A percentile compares a stretch with the other conserved stretches of the same genome.
phyloP scores from a whole-genome alignment of 495 filamentous ascomycete species.

The Podospora pseudopauciseta region DNA sequence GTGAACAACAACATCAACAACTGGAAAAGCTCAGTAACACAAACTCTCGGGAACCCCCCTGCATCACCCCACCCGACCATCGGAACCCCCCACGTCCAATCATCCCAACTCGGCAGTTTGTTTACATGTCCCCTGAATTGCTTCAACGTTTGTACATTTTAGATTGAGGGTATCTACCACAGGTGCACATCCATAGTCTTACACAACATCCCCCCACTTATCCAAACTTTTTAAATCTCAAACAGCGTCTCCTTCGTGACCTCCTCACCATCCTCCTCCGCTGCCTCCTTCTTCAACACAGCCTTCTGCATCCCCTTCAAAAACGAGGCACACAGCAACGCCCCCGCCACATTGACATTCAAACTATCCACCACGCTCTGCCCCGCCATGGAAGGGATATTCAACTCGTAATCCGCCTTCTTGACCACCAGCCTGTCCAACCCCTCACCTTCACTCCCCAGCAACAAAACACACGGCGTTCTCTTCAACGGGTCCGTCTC shows the following conservation, averaged over 20 bases:
- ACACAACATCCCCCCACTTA: constrained; percentile 7
- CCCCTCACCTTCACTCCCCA: constrained; percentile 81
- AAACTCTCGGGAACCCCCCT: neutral
- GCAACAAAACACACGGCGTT: constrained; percentile 69
- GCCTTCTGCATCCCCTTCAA: constrained; percentile 32
- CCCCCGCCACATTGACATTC: constrained; percentile 84
- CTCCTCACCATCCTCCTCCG: constrained; percentile 20
- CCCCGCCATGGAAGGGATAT: constrained; percentile 44
- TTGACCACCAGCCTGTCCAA: constrained; percentile 57
- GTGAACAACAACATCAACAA: neutral
- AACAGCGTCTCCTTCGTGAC: constrained; percentile 17
- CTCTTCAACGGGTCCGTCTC: constrained; percentile 49
- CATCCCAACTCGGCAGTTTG: constrained; percentile 2
- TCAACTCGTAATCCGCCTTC: constrained; percentile 58
- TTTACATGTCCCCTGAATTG: constrained; percentile 2
- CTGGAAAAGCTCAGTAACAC: neutral
- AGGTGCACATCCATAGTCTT: constrained; percentile 18
- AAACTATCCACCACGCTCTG: constrained; percentile 65
- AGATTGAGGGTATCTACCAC: constrained; percentile 16
- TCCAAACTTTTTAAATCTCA: constrained; percentile 15
- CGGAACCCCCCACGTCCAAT: neutral
- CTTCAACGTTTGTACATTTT: neutral
- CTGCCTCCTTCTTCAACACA: constrained; percentile 10
- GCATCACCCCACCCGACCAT: neutral
- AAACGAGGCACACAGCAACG: constrained; percentile 62